Base-by-base conservation (phyloP, 2,329 filamentous ascomycete species). In the Shiraia bambusicola region DNA sequence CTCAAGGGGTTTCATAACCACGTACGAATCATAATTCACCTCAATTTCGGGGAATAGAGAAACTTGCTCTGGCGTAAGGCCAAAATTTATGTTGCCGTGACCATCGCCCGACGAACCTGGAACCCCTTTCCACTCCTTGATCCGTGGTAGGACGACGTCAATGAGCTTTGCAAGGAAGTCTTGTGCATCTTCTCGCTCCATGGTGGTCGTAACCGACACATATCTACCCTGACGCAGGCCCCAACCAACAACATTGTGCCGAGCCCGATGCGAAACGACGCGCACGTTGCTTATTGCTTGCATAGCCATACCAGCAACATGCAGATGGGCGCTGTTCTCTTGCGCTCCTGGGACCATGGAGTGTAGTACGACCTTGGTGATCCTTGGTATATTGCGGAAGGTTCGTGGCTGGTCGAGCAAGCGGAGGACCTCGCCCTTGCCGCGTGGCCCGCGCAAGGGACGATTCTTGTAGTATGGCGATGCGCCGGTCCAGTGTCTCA, bases 391-490 rank as follows among this genome's bases (percentile, higher is more conserved):
- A 69, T 94, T 95, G 62, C 81, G 81, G 78, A 90, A 96, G 16
- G 80, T 86, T 56, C 82, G 79, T 8, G 78, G 79, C 50, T 79
- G 77, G 44, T 77, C 88, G 41, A 95, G 63, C 47, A 90, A 74
- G 52, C 82, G 78, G 55, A 94, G 73, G 28, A 80, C 78, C 37
- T 80, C 78, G 50, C 88, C 82, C 52, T 83, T 81, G 52, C 93
- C 93, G 61, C 92, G 81, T 4, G 93, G 93, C 1, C 86, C 88
- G 51, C 93, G 84, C 53, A 88, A 81, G 4, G 88, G 86, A 58
- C 93, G 81, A 71, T 95, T 95, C 74, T 90, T 88, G 77, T 91
- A 91, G 73, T 98, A 98, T 2, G 92, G 93, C 6, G 88, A 95
- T 37, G 86, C 87, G 58, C 86, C 91, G 47, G 92, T 86, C 93